Conservation (phyloP, 305 asterid genomes). For the Ajuga reptans region DNA sequence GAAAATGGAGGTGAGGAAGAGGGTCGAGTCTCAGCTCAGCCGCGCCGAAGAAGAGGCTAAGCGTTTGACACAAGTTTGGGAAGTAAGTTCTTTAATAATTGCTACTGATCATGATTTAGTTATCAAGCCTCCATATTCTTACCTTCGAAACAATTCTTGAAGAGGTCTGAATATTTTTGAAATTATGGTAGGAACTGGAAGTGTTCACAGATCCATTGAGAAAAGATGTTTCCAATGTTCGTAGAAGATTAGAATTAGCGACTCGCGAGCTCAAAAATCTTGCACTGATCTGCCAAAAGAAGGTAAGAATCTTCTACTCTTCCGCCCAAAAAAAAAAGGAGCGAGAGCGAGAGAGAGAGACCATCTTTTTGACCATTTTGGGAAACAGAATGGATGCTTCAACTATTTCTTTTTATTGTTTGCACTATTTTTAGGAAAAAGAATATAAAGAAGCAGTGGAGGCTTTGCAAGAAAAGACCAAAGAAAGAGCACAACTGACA, state of each 20-base stretch:
- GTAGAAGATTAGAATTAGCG: conserved; percentile 57
- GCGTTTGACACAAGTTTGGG: conserved; percentile 72
- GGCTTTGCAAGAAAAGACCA: conserved; percentile 71
- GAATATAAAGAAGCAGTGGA: conserved; percentile 80
- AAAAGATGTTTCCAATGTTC: conserved; percentile 63
- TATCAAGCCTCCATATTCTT: too few relatives aligned
- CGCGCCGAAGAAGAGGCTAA: conserved; percentile 68
- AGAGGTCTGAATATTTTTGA: neutral
- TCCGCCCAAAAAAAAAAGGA: conserved; percentile 2
- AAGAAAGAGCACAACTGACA: conserved; percentile 67
- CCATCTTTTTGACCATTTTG: conserved; percentile 15
- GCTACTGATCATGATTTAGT: too few relatives aligned
- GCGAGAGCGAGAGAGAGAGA: too few relatives aligned
- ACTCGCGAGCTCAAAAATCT: conserved; percentile 71
- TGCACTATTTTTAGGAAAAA: conserved; percentile 48
- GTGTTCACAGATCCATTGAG: conserved; percentile 77
- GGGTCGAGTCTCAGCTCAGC: conserved; percentile 58
- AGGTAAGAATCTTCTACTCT: conserved; percentile 33
- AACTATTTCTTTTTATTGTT: neutral
- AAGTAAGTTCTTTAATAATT: conserved; percentile 29
- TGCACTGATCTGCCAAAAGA: conserved; percentile 75
- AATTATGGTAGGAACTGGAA: conserved; percentile 54
- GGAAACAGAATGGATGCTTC: neutral
- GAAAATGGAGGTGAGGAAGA: conserved; percentile 55
- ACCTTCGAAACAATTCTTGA: too few relatives aligned